Base-by-base conservation (phyloP, 2,329 filamentous ascomycete genomes). In the Ascocoryne sarcoides region DNA sequence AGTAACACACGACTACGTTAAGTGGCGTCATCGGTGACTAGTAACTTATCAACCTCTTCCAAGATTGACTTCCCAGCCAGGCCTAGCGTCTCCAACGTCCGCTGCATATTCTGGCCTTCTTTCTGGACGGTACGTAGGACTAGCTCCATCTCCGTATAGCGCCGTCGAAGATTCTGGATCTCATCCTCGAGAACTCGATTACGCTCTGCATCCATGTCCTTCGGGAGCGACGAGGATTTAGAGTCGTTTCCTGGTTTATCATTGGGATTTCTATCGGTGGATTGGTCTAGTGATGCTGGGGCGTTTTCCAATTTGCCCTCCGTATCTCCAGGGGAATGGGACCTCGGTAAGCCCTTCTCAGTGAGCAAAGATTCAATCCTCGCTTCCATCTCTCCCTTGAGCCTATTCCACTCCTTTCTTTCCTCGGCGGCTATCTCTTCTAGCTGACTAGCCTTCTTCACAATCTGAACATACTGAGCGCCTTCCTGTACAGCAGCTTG, bases 381-480 rank as follows among this genome's bases (percentile, higher is more conserved):
- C 36, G 47, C 39, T 34, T 59, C 56, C 52, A 59, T 50, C 19
- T 56, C 52, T 10, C 35, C 37, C 19, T 48, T 57, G 33, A 53
- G 18, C 19, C 36, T 46, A 14, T 46, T 53, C 56, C 55, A 58
- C 21, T 16, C 47, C 44, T 50, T 55, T 33, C 47, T 48, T 35
- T 60, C 57, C 29, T 57, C 46, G 2, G 36, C 45, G 4, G 56
- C 51, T 23, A 54, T 46, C 35, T 53, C 49, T 15, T 60, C 58
- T 19, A 60, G 28, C 5, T 49, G 55, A 35, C 41, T 57, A 17
- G 58, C 58, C 38, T 51, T 58, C 37, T 49, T 54, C 14, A 60
- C 56, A 43, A 60, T 58, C 35, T 60, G 51, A 18, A 59, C 50
- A 28, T 60, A 60, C 36, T 60, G 58, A 16, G 53, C 48, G 9